Evolutionary conservation across 768 basidiomycete genomes (phyloP), one percentile per base, ranked within the genome.

Genomic region (Termitomyces sp.): DNA sequence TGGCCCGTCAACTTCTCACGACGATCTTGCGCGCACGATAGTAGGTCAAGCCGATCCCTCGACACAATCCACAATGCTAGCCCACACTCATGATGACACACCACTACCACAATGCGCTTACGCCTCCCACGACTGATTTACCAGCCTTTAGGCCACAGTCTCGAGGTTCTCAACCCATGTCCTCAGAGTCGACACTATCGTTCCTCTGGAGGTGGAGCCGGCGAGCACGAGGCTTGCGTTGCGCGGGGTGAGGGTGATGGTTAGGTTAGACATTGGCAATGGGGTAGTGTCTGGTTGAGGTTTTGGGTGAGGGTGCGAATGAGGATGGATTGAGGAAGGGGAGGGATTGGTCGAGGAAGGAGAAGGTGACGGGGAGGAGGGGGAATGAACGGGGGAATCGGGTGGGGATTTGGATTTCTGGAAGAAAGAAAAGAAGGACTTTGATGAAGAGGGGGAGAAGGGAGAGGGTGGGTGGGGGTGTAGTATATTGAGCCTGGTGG

Each of bases 161-260:
- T 47, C 46, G 7, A 28, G 28, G 3, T 9, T 1, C 9, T 47
- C 28, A 5, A 31, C 46, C 46, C 46, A 31, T 3, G 12, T 19
- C 14, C 28, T 28, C 15, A 15, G 54, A 44, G 17, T 51, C 23
- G 14, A 42, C 3, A 40, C 51, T 1, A 31, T 42, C 4, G 17
- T 47, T 5, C 15, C 28, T 62, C 77, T 81, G 46, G 28, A 68
- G 61, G 49, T 51, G 35, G 63, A 63, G 2, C 17, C 44, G 5
- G 44, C 44, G 33, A 75, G 63, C 15, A 76, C 62, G 35, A 81
- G 57, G 4, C 75, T 75, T 10, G 78, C 72, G 46, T 68, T 74
- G 33, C 78, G 68, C 1, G 76, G 71, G 8, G 75, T 71, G 63
- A 80, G 75, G 0, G 78, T 71, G 8, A 80, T 6, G 73, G 68